A percentile compares a stretch with the other conserved stretches of the same genome.
Evolutionary conservation across 2,329 filamentous ascomycete species (phyloP).

Genomic region (Epichloe sibirici): DNA sequence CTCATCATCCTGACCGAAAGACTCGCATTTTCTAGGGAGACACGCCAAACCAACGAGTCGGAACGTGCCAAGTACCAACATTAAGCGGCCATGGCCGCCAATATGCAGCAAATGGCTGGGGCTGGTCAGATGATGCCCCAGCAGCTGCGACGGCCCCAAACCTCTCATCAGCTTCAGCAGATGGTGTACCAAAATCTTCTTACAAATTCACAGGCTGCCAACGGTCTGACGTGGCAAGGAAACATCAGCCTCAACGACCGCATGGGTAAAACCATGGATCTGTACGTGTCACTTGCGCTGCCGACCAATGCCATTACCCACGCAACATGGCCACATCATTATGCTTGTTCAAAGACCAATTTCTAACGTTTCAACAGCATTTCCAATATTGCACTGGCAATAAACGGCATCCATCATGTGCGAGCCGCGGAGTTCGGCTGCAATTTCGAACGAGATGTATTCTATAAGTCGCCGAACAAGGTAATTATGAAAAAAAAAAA

Average conservation of each 20-base stretch:
- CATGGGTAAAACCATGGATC: slow-evolving; percentile 28
- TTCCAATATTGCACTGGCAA: slow-evolving; percentile 36
- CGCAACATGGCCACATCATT: neutral
- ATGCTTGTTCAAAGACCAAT: neutral
- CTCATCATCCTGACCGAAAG: neutral
- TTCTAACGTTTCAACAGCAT: slow-evolving; percentile 25
- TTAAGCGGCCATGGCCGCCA: slow-evolving; percentile 45
- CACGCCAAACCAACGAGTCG: neutral
- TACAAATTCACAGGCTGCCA: slow-evolving; percentile 20
- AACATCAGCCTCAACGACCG: slow-evolving; percentile 26
- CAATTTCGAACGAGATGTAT: slow-evolving; percentile 36
- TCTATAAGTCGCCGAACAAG: slow-evolving; percentile 33
- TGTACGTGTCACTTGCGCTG: slow-evolving; percentile 23
- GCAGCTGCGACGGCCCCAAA: slow-evolving; percentile 23
- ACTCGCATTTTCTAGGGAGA: neutral
- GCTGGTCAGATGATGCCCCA: slow-evolving; percentile 34
- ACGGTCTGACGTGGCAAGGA: slow-evolving; percentile 27
- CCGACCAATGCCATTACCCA: neutral
- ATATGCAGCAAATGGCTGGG: slow-evolving; percentile 44
- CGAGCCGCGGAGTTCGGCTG: slow-evolving; percentile 31
- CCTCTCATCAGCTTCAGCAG: slow-evolving; percentile 21
- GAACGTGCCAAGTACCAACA: neutral
- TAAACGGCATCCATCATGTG: slow-evolving; percentile 26
- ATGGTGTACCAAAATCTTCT: slow-evolving; percentile 29
- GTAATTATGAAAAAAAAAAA: slow-evolving; percentile 17